Evolutionary conservation across 2,329 filamentous ascomycete species (phyloP), one percentile per base, ranked within the genome.

Genomic region (Chalaropsis thielavioides): DNA sequence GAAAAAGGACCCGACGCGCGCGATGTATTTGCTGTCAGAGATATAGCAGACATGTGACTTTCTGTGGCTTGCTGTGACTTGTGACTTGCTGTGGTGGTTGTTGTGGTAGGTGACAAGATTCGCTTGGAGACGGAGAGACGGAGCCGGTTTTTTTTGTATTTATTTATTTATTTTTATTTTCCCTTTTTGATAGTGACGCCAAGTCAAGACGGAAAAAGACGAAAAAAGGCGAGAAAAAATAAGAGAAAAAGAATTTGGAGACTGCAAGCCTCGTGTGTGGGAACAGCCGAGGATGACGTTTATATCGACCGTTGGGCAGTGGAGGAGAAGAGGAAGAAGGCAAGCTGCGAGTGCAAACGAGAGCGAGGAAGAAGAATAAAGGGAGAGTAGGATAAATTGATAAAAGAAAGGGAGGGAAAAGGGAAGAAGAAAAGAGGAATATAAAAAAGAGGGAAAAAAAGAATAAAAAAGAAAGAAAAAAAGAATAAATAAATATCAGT

Each of bases 271-370:
- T 17, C n/a, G 31, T 17, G 31, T 35, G n/a, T n/a, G 22, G 31
- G 27, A 58, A 58, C 54, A 58, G 54, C 54, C 54, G 54, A 58
- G 54, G 54, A 58, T 58, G 54, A 58, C 54, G 54, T 58, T 58
- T 58, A 58, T 58, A 58, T 58, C 54, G 54, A 35, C 54, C 24
- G 54, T 58, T 62, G 60, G 60, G 43, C 15, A 40, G 19, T 41
- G 2, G 43, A 15, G 4, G 15, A 43, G 40, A 19, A 58, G 24
- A 3, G 38, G 35, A 22, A 19, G 41, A 40, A 24, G 22, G 24
- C 7, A 38, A 46, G 41, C 2, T 11, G 40, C 24, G 49, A 58
- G 40, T 6, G 49, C 35, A 13, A 19, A 31, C 15, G 17, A 58
- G 46, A 43, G 17, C 40, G 17, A 35, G 24, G n/a, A n/a, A n/a